A percentile compares a stretch with the other conserved stretches of the same genome.
Evolutionary conservation across 1,284 basidiomycete species (phyloP).

Genomic region (Hymenochaete sp.): DNA sequence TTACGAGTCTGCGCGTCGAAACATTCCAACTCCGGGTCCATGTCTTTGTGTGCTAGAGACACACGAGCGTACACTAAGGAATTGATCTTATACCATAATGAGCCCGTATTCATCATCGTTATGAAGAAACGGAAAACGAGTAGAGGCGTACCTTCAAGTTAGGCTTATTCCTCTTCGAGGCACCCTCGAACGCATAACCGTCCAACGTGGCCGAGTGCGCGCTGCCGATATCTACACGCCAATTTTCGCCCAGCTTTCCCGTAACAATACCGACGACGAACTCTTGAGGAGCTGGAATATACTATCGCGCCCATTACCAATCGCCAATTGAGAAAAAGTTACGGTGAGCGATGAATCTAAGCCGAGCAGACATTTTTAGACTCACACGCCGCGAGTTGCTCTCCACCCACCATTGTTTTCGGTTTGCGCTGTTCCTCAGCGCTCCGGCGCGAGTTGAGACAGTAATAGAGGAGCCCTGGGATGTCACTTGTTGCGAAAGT

Average conservation of each 20-base stretch:
- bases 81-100: conserved; percentile 52
- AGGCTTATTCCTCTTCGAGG: conserved; percentile 76
- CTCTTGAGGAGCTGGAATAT: conserved; percentile 77
- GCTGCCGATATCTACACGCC: conserved; percentile 75
- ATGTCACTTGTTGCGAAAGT: conserved; percentile 41
- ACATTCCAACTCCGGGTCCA: conserved; percentile 84
- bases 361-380: neutral
- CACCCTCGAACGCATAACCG: conserved; percentile 78
- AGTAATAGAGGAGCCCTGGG: conserved; percentile 30
- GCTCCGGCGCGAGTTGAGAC: conserved; percentile 61
- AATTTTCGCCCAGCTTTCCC: conserved; percentile 68
- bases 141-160: conserved; percentile 58
- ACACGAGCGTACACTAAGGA: conserved; percentile 75
- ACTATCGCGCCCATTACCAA: too few relatives aligned
- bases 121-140: neutral
- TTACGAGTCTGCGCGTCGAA: conserved; percentile 81
- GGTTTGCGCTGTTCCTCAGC: conserved; percentile 59
- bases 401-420: conserved; percentile 76
- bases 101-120: neutral
- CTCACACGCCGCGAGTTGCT: conserved; percentile 64
- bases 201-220: conserved; percentile 72
- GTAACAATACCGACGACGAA: conserved; percentile 67
- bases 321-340: too few relatives aligned
- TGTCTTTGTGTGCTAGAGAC: conserved; percentile 79
- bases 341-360: neutral